These are phyloP conservation scores for Aspergillus eucalypticola DNA, from an alignment of 2,329 filamentous ascomycete species.

Conservation along the genomic window DNA sequence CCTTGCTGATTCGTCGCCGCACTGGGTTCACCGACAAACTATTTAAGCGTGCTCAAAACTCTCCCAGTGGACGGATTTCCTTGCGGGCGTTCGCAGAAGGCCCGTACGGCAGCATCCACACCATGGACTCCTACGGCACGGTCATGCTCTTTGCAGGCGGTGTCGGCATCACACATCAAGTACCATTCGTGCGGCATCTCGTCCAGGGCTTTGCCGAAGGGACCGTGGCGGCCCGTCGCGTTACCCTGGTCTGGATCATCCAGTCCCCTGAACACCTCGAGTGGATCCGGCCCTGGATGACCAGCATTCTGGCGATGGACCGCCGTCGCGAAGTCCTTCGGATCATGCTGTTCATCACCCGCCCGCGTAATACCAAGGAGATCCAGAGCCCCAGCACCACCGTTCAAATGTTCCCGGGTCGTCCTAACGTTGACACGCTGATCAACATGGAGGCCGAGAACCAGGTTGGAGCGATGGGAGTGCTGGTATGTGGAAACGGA, in stretches of 20 bases:
- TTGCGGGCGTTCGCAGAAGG: constrained; percentile 81
- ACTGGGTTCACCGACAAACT: constrained; percentile 85
- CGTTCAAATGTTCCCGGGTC: constrained; percentile 88
- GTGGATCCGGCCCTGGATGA: constrained; percentile 90
- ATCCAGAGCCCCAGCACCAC: constrained; percentile 74
- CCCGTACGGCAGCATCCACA: constrained; percentile 81
- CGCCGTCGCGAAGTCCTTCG: constrained; percentile 78
- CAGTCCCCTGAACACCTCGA: constrained; percentile 85
- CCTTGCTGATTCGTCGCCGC: constrained; percentile 82
- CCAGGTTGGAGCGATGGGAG: constrained; percentile 84
- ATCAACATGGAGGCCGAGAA: constrained; percentile 77
- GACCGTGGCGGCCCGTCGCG: constrained; percentile 74
- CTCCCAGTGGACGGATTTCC: constrained; percentile 57
- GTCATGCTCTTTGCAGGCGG: constrained; percentile 87
- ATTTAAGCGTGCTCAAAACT: constrained; percentile 65
- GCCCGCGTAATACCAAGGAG: constrained; percentile 79
- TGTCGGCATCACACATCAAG: constrained; percentile 92
- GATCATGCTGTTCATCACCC: constrained; percentile 87
- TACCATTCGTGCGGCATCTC: constrained; percentile 80
- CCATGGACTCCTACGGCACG: constrained; percentile 88
- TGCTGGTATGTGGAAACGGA: constrained; percentile 77
- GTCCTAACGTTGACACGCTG: constrained; percentile 79
- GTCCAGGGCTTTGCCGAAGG: constrained; percentile 68
- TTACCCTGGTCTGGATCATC: constrained; percentile 90
- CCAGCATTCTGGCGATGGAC: constrained; percentile 73